Conservation (phyloP, 805 yeast genomes). For the Myxozyma udenii region DNA sequence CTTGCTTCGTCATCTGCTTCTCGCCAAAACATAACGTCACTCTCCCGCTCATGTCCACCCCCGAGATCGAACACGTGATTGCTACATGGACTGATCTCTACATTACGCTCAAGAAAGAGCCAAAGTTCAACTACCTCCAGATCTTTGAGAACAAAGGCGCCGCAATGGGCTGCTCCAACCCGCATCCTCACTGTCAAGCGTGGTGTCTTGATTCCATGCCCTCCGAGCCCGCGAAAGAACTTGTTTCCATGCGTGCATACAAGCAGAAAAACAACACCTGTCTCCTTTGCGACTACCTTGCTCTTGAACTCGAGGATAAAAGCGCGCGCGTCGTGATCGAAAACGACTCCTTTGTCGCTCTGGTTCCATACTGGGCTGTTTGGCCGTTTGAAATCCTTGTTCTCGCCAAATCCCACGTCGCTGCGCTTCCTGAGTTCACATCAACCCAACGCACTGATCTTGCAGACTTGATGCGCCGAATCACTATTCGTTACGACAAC, state of each 20-base stretch:
- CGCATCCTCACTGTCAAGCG: conserved; percentile 81
- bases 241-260: conserved; percentile 51
- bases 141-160: conserved; percentile 75
- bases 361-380: conserved; percentile 78
- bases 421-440: conserved; percentile 49
- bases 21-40: conserved; percentile 61
- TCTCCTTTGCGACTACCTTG: conserved; percentile 61
- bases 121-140: conserved; percentile 55
- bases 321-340: conserved; percentile 51
- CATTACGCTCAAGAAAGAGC: conserved; percentile 43
- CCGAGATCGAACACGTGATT: conserved; percentile 50
- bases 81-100: conserved; percentile 60
- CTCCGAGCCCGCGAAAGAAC: conserved; percentile 61
- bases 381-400: conserved; percentile 79
- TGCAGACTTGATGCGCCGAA: conserved; percentile 50
- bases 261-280: conserved; percentile 44
- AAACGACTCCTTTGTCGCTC: conserved; percentile 61
- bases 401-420: conserved; percentile 53
- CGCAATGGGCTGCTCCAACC: conserved; percentile 79
- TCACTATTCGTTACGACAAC: conserved; percentile 68
- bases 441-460: conserved; percentile 51
- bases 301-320: conserved; percentile 42
- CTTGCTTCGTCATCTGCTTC: conserved; percentile 69
- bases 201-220: conserved; percentile 57
- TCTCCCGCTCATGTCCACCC: conserved; percentile 49